Percentiles rank a stretch among this genome's conserved stretches.
phyloP scores from a whole-genome alignment of 2,329 filamentous ascomycete genomes.

The Exophiala oligosperma region DNA sequence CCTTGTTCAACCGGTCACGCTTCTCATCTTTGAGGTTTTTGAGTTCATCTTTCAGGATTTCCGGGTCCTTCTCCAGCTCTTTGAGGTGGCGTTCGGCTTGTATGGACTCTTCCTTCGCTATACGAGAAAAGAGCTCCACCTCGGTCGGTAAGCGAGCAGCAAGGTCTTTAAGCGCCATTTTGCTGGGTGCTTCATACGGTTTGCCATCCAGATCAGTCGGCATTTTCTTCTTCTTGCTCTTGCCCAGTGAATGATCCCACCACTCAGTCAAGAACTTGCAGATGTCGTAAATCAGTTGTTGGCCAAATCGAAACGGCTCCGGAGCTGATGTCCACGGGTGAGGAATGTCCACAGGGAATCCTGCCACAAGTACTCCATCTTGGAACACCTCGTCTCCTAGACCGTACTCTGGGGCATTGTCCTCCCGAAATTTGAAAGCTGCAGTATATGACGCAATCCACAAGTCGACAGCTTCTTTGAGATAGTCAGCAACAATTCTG shows the following conservation, averaged over 20 bases:
- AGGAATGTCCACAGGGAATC: conserved; percentile 65
- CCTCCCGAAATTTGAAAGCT: conserved; percentile 69
- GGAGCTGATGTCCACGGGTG: conserved; percentile 80
- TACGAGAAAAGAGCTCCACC: conserved; percentile 23
- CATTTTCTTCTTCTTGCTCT: conserved; percentile 29
- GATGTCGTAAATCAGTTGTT: conserved; percentile 24
- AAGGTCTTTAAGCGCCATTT: conserved; percentile 18
- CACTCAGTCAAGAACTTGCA: conserved; percentile 32
- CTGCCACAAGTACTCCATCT: conserved; percentile 62
- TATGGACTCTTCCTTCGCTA: conserved; percentile 24
- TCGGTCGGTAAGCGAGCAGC: conserved; percentile 22
- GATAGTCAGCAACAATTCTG: conserved; percentile 44
- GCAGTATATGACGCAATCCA: conserved; percentile 64
- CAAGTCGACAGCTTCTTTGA: conserved; percentile 73
- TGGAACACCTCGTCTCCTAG: conserved; percentile 66
- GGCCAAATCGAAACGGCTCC: conserved; percentile 22
- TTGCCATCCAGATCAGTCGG: conserved; percentile 27
- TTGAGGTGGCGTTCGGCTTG: conserved; percentile 18
- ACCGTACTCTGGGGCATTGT: conserved; percentile 71
- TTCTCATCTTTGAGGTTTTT: conserved; percentile 15
- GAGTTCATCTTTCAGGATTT: conserved; percentile 20
- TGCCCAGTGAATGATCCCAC: conserved; percentile 32
- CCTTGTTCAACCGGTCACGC: conserved; percentile 14
- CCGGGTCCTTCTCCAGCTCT: conserved; percentile 14
- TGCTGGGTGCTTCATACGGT: conserved; percentile 26